A percentile compares a stretch with the other conserved stretches of the same genome.
phyloP scores from a whole-genome alignment of 768 basidiomycete genomes.

The Termitomyces sp. region DNA sequence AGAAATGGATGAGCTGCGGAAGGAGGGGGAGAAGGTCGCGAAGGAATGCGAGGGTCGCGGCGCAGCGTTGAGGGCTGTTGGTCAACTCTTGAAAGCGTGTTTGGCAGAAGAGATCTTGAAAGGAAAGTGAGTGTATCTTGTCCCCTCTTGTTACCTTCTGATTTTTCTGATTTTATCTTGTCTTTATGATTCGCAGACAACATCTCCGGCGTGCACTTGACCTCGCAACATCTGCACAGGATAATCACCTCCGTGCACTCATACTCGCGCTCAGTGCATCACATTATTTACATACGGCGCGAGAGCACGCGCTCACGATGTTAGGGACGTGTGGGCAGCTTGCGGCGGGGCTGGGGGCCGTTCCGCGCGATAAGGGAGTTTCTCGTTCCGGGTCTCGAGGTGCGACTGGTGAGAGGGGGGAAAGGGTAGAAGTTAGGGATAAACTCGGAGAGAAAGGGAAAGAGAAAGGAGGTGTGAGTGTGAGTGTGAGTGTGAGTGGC shows the following conservation, averaged over 20 bases:
- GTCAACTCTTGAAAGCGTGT: constrained; percentile 52
- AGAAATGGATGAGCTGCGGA: constrained; percentile 29
- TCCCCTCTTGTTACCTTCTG: constrained; percentile 11
- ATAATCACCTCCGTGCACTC: constrained; percentile 72
- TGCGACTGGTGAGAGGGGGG: constrained; percentile 1
- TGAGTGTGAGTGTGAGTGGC: neutral
- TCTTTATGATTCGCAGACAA: constrained; percentile 33
- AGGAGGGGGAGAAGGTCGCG: constrained; percentile 34
- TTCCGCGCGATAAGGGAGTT: constrained; percentile 9
- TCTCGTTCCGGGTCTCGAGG: neutral
- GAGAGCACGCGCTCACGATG: constrained; percentile 65
- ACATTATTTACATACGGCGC: constrained; percentile 69
- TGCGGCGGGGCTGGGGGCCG: constrained; percentile 65
- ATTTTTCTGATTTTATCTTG: neutral
- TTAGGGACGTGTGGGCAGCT: constrained; percentile 66
- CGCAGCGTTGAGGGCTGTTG: constrained; percentile 52
- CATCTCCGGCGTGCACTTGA: constrained; percentile 60
- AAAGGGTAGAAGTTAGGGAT: neutral
- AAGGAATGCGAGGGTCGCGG: constrained; percentile 48
- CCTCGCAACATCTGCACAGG: constrained; percentile 53
- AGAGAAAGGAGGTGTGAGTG: neutral
- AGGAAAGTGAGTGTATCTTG: constrained; percentile 50
- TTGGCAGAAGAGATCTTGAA: constrained; percentile 52
- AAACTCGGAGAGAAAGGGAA: neutral
- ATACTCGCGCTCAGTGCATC: constrained; percentile 65